Evolutionary conservation across 495 filamentous ascomycete genomes (phyloP), one percentile per base, ranked within the genome.

Genomic region (Aspergillus hancockii): DNA sequence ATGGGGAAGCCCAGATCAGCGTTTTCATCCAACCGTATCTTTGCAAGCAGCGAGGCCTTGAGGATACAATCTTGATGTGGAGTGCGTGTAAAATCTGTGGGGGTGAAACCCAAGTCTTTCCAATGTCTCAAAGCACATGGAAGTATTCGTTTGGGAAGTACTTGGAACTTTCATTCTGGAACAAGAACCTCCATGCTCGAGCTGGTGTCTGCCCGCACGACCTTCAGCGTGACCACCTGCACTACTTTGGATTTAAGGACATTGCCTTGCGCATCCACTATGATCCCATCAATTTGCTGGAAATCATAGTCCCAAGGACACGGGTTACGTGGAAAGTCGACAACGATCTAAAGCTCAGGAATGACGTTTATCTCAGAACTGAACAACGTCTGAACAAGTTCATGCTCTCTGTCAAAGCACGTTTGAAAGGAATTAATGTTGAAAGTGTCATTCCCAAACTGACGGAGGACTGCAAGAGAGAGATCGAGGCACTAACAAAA

Each of bases 61-160:
- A 90, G 62, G 85, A 93, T 54, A 89, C 85, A 9, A 93, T 99
- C 50, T 80, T 92, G 65, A 98, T 99, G 94, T 99, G 95, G 95
- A 97, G 91, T 61, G 89, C 86, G 58, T 99, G 95, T 76, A 94
- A 94, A 62, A 80, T 90, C 18, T 98, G 95, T 62, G 86, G 88
- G 30, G 89, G 90, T 57, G 92, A 97, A 69, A 97, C 93, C 2
- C 89, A 90, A 41, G 85, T 93, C 40, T 88, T 90, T 60, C 90
- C 90, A 16, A 99, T 99, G 94, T 97, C 93, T 0, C 88, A 91
- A 52, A 92, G 82, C 67, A 96, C 91, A 2, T 99, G 93, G 92
- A 98, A 95, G 71, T 99, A 99, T 70, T 98, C 95, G 0, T 95
- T 99, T 66, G 93, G 88, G 4, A 99, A 99, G 73, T 99, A 97